Conservation (phyloP, 345 rosid genomes). For the Eucalyptus brandiana region DNA sequence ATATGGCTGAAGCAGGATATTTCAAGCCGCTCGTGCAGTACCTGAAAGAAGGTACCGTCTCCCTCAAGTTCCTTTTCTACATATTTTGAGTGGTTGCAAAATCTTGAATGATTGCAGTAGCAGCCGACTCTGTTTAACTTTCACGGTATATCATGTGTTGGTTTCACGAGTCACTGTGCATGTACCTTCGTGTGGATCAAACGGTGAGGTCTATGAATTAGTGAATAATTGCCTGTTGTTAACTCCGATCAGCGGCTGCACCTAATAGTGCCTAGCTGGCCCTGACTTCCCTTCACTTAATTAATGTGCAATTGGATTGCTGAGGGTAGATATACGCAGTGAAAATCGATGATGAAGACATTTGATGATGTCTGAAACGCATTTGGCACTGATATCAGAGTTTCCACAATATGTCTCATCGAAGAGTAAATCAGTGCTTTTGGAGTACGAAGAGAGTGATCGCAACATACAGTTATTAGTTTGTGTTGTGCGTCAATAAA, state of each 20-base stretch:
- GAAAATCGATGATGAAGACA: background rate
- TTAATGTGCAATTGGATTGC: background rate
- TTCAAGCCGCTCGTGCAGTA: conserved; percentile 54
- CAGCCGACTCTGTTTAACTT: background rate
- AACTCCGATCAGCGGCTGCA: background rate
- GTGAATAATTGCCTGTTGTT: background rate
- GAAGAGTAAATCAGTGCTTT: background rate
- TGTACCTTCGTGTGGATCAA: background rate
- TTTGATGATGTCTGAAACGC: background rate
- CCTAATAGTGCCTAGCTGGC: background rate
- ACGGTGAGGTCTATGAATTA: background rate
- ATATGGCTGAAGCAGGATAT: conserved; percentile 76
- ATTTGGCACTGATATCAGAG: background rate
- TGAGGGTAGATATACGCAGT: background rate
- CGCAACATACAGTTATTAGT: background rate
- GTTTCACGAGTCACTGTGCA: background rate
- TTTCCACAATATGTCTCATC: background rate
- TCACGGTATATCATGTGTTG: background rate
- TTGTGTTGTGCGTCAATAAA: background rate
- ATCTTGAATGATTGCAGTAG: background rate
- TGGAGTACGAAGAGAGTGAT: background rate
- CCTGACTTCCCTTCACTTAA: background rate
- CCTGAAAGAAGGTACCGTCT: conserved; percentile 40
- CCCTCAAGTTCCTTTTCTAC: background rate
- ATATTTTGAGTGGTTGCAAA: background rate